Conservation (phyloP, 2,329 filamentous ascomycete species). For the Aureobasidium sp. region DNA sequence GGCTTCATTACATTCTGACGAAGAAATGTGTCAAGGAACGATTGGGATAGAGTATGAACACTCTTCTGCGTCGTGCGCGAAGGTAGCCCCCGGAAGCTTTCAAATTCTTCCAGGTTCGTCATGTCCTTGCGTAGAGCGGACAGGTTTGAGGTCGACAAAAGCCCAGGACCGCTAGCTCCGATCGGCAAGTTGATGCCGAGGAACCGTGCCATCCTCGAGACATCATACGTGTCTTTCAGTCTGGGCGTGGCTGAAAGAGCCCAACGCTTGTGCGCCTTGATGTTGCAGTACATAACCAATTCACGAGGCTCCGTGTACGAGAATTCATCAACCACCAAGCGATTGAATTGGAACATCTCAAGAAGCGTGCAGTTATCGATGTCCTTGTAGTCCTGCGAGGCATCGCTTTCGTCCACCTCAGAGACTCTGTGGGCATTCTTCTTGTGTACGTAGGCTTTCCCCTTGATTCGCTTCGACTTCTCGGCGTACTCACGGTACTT, state of each 20-base stretch:
- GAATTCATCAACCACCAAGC: slow-evolving; percentile 57
- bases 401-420: not conserved
- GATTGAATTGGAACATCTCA: slow-evolving; percentile 52
- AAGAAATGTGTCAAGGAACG: slow-evolving; percentile 46
- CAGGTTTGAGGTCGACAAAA: slow-evolving; percentile 37
- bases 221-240: slow-evolving; percentile 48
- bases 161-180: slow-evolving; percentile 40
- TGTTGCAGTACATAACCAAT: slow-evolving; percentile 16
- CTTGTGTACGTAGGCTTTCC: not conserved
- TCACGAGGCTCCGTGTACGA: slow-evolving; percentile 41
- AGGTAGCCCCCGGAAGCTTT: slow-evolving; percentile 40
- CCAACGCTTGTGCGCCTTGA: slow-evolving; percentile 48
- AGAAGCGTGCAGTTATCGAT: slow-evolving; percentile 28
- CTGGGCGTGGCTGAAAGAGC: slow-evolving; percentile 55
- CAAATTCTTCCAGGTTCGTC: slow-evolving; percentile 47
- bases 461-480: slow-evolving; percentile 11
- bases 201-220: slow-evolving; percentile 50
- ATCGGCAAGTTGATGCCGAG: slow-evolving; percentile 47
- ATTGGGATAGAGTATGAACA: slow-evolving; percentile 44
- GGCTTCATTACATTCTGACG: slow-evolving; percentile 31
- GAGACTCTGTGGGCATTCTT: not conserved
- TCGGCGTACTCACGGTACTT: slow-evolving; percentile 28
- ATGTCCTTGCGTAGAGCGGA: slow-evolving; percentile 33
- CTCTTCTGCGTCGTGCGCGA: slow-evolving; percentile 45
- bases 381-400: not conserved